phyloP scores from a whole-genome alignment of 306 rosid species.

The Dalbergia cultrata region DNA sequence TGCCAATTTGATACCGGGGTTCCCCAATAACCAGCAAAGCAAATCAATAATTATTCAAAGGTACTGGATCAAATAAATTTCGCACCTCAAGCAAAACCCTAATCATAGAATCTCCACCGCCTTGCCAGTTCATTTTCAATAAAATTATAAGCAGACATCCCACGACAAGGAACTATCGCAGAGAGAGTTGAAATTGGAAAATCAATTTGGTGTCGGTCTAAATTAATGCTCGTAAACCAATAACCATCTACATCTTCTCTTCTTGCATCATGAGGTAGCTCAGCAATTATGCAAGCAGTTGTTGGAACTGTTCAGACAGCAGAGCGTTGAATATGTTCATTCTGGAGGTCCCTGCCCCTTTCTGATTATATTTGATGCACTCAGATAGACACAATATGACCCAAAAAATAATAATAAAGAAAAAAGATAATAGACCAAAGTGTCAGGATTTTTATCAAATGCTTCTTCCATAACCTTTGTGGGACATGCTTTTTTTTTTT shows the following conservation, averaged over 20 bases:
- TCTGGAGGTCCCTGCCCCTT: background rate
- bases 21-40: too few species aligned
- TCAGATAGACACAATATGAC: too few species aligned
- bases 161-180: background rate
- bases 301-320: background rate
- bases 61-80: background rate
- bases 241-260: background rate
- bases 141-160: background rate
- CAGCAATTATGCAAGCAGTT: background rate
- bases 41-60: background rate
- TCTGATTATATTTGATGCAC: background rate
- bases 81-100: background rate
- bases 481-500: background rate
- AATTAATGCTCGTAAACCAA: background rate
- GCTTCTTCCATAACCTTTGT: background rate
- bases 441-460: too few species aligned
- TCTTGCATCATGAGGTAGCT: background rate
- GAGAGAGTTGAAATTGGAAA: background rate
- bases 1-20: too few species aligned
- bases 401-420: too few species aligned
- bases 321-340: background rate
- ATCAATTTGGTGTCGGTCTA: background rate
- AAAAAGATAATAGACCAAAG: too few species aligned
- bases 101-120: background rate
- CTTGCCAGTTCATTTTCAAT: background rate